These are phyloP conservation scores for Phtheirospermum japonicum DNA, from an alignment of 257 asterid species.

Conservation along the genomic window DNA sequence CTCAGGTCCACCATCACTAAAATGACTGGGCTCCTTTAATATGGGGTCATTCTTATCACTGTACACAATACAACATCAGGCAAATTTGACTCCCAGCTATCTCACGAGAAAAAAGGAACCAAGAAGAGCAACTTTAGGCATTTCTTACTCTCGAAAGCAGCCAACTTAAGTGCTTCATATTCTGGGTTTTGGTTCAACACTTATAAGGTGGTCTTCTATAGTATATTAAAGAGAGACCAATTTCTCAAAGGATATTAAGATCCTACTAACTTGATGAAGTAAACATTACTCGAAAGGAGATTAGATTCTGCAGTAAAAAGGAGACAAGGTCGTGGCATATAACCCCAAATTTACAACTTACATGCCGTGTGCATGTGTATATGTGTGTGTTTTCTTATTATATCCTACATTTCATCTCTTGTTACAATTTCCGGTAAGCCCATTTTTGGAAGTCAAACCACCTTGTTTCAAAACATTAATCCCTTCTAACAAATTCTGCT, in stretches of 20 bases:
- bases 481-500: too few species aligned
- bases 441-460: constrained; percentile 22
- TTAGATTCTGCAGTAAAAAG: neutral
- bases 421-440: constrained; percentile 11
- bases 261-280: constrained; percentile 8
- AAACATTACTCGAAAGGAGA: constrained; percentile 13
- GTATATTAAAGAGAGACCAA: constrained; percentile 13
- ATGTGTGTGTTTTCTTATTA: neutral
- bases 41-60: constrained; percentile 47
- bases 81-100: constrained; percentile 24
- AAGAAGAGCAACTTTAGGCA: constrained; percentile 19
- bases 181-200: too few species aligned
- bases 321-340: too few species aligned
- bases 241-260: constrained; percentile 13
- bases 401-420: constrained; percentile 12
- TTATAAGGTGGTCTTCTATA: constrained; percentile 10
- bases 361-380: neutral
- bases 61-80: constrained; percentile 36
- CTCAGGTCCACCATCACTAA: constrained; percentile 43
- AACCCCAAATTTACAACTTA: too few species aligned
- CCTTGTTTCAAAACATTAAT: neutral
- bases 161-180: neutral
- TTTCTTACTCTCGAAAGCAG: constrained; percentile 10
- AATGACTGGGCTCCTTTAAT: constrained; percentile 44
- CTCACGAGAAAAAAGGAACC: constrained; percentile 19